A percentile compares a stretch with the other conserved stretches of the same genome.
phyloP scores from a whole-genome alignment of 2,329 filamentous ascomycete genomes.

The Phyllosticta citrichinensis region DNA sequence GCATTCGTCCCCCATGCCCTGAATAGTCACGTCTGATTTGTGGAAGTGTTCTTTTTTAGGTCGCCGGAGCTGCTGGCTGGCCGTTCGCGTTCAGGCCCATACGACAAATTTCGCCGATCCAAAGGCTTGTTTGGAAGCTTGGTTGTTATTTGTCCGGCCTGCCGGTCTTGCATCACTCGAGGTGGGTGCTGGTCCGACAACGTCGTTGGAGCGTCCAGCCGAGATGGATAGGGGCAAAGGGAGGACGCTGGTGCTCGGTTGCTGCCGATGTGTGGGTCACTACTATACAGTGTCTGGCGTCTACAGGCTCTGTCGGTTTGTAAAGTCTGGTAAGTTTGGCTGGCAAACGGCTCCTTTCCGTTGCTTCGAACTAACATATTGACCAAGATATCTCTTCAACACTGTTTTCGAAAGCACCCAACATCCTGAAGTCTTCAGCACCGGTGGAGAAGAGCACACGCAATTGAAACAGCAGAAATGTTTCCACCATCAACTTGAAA shows the following conservation, averaged over 20 bases:
- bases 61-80: neutral
- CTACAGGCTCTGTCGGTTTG: neutral
- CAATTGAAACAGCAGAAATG: slow-evolving; percentile 5
- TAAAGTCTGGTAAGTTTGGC: no score
- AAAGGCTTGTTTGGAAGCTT: neutral
- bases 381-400: no score
- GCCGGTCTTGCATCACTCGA: neutral
- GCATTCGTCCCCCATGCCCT: no score
- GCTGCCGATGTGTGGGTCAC: neutral
- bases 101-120: neutral
- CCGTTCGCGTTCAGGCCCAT: neutral
- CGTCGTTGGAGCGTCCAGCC: neutral
- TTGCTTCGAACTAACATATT: neutral
- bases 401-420: no score
- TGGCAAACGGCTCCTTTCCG: neutral
- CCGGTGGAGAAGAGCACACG: slow-evolving; percentile 2
- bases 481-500: slow-evolving; percentile 7
- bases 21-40: neutral
- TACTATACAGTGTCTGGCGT: neutral
- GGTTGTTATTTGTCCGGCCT: neutral
- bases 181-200: neutral
- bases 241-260: neutral
- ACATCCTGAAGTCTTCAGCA: neutral
- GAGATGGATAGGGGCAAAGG: neutral
- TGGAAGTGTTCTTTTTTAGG: neutral